These are phyloP conservation scores for Aspergillus affinis DNA, from an alignment of 495 filamentous ascomycete species.

Conservation along the genomic window DNA sequence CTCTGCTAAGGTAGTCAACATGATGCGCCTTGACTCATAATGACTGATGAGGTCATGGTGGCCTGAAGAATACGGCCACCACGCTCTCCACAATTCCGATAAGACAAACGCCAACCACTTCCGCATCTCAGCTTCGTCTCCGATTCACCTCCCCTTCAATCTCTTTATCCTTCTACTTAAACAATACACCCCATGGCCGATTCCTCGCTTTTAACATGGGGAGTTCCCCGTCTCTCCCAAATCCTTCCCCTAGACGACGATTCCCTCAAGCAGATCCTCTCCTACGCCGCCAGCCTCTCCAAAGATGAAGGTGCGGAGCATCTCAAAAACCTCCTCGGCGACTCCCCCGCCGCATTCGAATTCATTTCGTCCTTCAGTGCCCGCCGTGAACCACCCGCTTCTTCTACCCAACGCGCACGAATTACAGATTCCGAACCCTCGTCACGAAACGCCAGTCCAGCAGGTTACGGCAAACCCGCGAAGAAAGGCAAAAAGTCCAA, in stretches of 20 bases:
- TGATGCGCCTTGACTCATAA: not conserved
- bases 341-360: constrained; percentile 79
- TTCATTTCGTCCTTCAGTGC: constrained; percentile 92
- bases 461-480: constrained; percentile 17
- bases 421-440: constrained; percentile 9
- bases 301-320: constrained; percentile 76
- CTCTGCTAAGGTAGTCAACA: not conserved
- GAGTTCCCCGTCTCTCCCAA: constrained; percentile 67
- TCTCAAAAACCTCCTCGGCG: constrained; percentile 84
- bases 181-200: constrained; percentile 11
- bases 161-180: not conserved
- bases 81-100: not conserved
- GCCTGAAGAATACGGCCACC: constrained; percentile 21
- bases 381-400: constrained; percentile 52
- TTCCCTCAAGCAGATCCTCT: constrained; percentile 75
- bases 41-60: not conserved
- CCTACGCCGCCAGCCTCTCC: constrained; percentile 71
- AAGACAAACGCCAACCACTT: not conserved
- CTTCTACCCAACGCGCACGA: constrained; percentile 15
- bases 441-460: constrained; percentile 24
- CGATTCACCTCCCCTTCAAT: not conserved
- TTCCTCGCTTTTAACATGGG: constrained; percentile 45
- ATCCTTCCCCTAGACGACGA: constrained; percentile 82
- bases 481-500: constrained; percentile 58
- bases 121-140: not conserved